These are phyloP conservation scores for Dactylellina haptotyla DNA, from an alignment of 2,329 filamentous ascomycete species.

Conservation along the genomic window DNA sequence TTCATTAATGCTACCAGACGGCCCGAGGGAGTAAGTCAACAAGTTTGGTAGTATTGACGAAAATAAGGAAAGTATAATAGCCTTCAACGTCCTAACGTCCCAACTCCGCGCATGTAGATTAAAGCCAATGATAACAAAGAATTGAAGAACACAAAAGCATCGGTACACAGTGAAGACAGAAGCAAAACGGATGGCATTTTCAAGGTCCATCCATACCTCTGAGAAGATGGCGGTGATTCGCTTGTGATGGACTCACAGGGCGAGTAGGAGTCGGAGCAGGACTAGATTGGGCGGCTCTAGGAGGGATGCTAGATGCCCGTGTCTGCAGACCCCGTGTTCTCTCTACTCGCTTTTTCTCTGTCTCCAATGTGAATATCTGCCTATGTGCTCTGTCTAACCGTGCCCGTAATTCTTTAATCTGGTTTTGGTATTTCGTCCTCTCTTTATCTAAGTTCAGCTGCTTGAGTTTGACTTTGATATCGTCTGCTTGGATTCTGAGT, in stretches of 20 bases:
- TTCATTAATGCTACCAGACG: not conserved
- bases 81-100: slow-evolving; percentile 1
- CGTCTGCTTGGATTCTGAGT: slow-evolving; percentile 20
- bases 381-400: slow-evolving; percentile 23
- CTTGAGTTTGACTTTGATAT: slow-evolving; percentile 29
- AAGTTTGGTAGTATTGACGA: not conserved
- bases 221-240: slow-evolving; percentile 25
- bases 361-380: slow-evolving; percentile 28
- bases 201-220: slow-evolving; percentile 17
- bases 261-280: slow-evolving; percentile 49
- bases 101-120: not conserved
- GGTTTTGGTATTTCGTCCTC: slow-evolving; percentile 20
- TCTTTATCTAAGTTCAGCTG: slow-evolving; percentile 30
- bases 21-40: not conserved
- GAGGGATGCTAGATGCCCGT: slow-evolving; percentile 40
- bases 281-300: slow-evolving; percentile 36
- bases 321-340: slow-evolving; percentile 36
- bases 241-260: slow-evolving; percentile 20
- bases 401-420: slow-evolving; percentile 24
- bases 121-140: not conserved
- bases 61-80: not conserved
- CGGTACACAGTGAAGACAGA: no score
- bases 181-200: not conserved
- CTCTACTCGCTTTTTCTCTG: slow-evolving; percentile 38
- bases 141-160: not conserved